phyloP scores from a whole-genome alignment of 257 asterid species.

The Craterostigma plantagineum region DNA sequence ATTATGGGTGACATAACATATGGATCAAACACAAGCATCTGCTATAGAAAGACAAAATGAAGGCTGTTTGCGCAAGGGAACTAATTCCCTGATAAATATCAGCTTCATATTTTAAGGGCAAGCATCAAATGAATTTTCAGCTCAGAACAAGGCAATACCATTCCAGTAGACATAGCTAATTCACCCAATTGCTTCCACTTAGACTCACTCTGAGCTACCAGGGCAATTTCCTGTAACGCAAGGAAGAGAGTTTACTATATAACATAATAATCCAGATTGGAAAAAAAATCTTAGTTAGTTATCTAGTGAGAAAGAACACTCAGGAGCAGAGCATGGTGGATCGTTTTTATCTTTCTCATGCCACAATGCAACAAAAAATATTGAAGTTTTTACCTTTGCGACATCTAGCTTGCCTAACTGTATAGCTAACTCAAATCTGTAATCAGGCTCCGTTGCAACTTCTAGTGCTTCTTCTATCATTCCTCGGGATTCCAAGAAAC shows the following conservation, averaged over 20 bases:
- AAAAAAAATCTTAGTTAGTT: no score
- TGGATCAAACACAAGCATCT: not conserved
- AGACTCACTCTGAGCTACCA: constrained; percentile 56
- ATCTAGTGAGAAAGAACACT: no score
- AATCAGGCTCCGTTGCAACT: constrained; percentile 85
- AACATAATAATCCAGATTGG: no score
- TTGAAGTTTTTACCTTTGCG: constrained; percentile 44
- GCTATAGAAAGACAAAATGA: not conserved
- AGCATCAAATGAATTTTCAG: no score
- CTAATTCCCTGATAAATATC: not conserved
- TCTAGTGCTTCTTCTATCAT: constrained; percentile 83
- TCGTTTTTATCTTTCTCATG: not conserved
- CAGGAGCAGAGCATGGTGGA: not conserved
- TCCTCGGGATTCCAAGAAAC: constrained; percentile 48
- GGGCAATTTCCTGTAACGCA: constrained; percentile 63
- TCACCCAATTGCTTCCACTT: constrained; percentile 99
- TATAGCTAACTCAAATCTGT: constrained; percentile 90
- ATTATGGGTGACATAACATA: not conserved
- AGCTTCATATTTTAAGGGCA: constrained; percentile 1
- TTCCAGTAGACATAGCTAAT: constrained; percentile 87
- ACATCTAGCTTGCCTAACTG: constrained; percentile 73
- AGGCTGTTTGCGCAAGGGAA: not conserved
- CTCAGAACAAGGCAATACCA: constrained; percentile 29
- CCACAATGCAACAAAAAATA: constrained; percentile 2
- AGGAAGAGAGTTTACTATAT: not conserved